These are phyloP conservation scores for Taphrina wiesneri DNA, from an alignment of 1,139 yeast species.

Conservation along the genomic window DNA sequence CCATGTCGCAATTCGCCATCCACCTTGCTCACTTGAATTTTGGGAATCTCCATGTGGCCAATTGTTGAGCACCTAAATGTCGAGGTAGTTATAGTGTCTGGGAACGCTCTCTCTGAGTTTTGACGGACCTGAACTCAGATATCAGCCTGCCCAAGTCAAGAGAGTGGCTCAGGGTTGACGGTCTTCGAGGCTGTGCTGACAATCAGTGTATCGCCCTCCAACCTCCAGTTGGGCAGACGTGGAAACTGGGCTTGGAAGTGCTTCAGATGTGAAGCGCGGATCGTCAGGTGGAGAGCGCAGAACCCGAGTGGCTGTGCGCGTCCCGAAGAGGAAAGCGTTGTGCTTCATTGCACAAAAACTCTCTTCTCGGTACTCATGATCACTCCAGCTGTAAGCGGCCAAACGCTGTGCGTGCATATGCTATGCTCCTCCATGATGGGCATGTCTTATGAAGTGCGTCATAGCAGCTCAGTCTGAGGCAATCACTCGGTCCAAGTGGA, in stretches of 20 bases:
- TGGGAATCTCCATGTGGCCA: slow-evolving; percentile 12
- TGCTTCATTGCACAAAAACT: neutral
- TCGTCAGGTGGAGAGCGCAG: neutral
- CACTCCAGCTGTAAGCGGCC: neutral
- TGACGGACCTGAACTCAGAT: no score
- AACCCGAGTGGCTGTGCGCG: neutral
- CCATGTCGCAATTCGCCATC: slow-evolving; percentile 17
- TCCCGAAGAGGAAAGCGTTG: neutral
- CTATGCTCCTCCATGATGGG: no score
- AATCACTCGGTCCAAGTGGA: no score
- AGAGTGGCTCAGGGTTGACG: neutral
- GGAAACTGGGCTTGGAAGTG: neutral
- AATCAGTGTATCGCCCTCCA: no score
- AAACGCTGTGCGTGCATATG: no score
- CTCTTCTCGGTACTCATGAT: neutral
- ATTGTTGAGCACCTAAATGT: no score
- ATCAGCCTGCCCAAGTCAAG: no score
- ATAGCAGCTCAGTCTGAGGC: no score
- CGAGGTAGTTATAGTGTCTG: no score
- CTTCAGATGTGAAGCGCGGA: neutral
- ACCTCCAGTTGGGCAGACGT: no score
- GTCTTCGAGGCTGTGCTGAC: neutral
- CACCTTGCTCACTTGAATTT: slow-evolving; percentile 19
- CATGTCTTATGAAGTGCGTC: no score
- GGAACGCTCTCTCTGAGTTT: no score